Base-by-base conservation (phyloP, 176 grass and related monocot genomes). In the Aegilops speltoides region DNA sequence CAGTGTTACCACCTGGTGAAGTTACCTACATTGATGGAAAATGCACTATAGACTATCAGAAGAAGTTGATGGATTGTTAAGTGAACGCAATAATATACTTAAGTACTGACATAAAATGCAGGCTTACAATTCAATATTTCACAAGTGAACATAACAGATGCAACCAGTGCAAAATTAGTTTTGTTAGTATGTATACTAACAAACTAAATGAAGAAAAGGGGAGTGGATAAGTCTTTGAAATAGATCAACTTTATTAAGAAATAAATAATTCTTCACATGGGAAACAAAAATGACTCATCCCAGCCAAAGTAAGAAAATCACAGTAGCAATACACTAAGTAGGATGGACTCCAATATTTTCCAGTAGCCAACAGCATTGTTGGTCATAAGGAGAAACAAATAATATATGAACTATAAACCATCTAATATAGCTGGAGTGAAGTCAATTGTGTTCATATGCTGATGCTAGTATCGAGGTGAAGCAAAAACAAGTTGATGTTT, bases 1-100 rank as follows among this genome's bases (percentile, higher is more conserved):
- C 97, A 57, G 88, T 96, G 64, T 94, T 99, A 22, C 94, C 97
- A 26, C 73, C 88, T 52, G 97, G 97, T 71, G 97, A 96, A 17
- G 90, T 87, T 76, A 96, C 92, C 97, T 99, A 50, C 59, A 88
- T 81, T 48, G 17, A 50, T 26, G 10, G 40, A 43, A 68, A 68
- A n/a, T 14, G 41, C 4, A 79, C 16, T 36, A 61, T 37, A 38
- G 37, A 31, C 48, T 16, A 74, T 67, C 25, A 83, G 4, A 78
- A 68, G 20, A 6, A 8, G 75, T 79, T 17, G 37, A 41, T 45
- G 20, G 38, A 84, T 52, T 6, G 5, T 75, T 41, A 15, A 52
- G 40, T 41, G n/a, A 64, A 73, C 56, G 29, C 45, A 66, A 28
- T 26, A 71, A 54, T 25, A 79, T 74, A 73, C 10, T 48, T 68